Conservation (phyloP, 2,329 filamentous ascomycete genomes). For the Exophiala xenobiotica region DNA sequence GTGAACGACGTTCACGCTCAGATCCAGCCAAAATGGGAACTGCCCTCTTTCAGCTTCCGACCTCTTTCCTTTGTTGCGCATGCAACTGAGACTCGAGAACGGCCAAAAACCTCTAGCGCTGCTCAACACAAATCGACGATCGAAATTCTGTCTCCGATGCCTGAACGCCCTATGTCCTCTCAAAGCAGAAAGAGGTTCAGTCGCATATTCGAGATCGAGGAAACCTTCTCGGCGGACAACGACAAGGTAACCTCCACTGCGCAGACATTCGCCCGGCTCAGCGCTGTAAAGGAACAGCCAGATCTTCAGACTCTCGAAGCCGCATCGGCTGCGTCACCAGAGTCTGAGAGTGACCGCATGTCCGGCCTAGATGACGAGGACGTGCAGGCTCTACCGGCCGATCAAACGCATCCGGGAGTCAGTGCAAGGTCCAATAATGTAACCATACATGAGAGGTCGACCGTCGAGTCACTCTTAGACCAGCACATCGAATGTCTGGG, state of each 20-base stretch:
- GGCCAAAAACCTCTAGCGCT: conserved; percentile 28
- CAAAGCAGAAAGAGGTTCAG: conserved; percentile 34
- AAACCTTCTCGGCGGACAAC: conserved; percentile 12
- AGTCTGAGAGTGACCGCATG: neutral
- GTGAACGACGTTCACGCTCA: neutral
- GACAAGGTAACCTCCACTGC: conserved; percentile 4
- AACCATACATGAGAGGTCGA: conserved; percentile 30
- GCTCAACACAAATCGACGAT: conserved; percentile 14
- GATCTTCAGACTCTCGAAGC: conserved; percentile 11
- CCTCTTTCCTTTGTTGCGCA: conserved; percentile 23
- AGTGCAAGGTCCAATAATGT: conserved; percentile 10
- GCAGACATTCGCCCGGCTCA: conserved; percentile 20
- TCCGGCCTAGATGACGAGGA: neutral
- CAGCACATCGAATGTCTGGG: conserved; percentile 32
- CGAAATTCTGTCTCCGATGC: conserved; percentile 34
- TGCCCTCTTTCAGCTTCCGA: conserved; percentile 26
- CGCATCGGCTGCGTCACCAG: neutral
- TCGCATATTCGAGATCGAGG: conserved; percentile 34
- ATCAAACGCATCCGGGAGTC: neutral
- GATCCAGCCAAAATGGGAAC: conserved; percentile 16
- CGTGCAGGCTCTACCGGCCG: too few relatives aligned
- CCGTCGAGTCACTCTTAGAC: conserved; percentile 31
- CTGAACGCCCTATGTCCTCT: conserved; percentile 34
- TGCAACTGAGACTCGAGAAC: conserved; percentile 7
- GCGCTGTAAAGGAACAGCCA: conserved; percentile 18